Evolutionary conservation across 2,329 filamentous ascomycete species (phyloP).

Genomic region (Xylaria sp.): DNA sequence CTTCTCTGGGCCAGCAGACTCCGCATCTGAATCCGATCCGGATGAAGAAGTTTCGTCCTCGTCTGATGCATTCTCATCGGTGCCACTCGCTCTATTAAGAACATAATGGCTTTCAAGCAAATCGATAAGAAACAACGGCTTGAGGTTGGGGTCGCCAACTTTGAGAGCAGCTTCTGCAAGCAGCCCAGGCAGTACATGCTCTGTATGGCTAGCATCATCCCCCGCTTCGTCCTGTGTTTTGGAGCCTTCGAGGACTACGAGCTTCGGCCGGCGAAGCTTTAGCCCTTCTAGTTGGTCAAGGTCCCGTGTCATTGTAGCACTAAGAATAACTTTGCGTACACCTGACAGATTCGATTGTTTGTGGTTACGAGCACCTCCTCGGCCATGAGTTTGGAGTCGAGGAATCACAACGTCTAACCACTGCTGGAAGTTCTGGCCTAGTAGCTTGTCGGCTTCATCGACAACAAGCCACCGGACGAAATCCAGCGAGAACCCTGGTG

Average conservation of each 20-base stretch:
- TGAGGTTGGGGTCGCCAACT: slow-evolving; percentile 71
- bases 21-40: slow-evolving; percentile 42
- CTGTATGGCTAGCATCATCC: slow-evolving; percentile 49
- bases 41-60: slow-evolving; percentile 45
- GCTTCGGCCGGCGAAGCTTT: slow-evolving; percentile 72
- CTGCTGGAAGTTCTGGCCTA: slow-evolving; percentile 91
- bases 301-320: slow-evolving; percentile 90
- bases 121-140: slow-evolving; percentile 84
- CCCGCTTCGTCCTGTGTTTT: slow-evolving; percentile 38
- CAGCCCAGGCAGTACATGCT: slow-evolving; percentile 63
- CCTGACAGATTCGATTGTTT: slow-evolving; percentile 57
- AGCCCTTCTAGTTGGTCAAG: slow-evolving; percentile 78
- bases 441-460: slow-evolving; percentile 90
- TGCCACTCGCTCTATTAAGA: slow-evolving; percentile 32
- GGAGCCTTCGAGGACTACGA: slow-evolving; percentile 74
- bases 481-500: slow-evolving; percentile 78
- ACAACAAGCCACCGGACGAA: slow-evolving; percentile 87
- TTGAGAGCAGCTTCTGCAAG: slow-evolving; percentile 71
- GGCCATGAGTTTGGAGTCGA: slow-evolving; percentile 55
- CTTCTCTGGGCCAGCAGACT: neutral
- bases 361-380: slow-evolving; percentile 59
- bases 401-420: slow-evolving; percentile 80
- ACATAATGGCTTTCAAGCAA: slow-evolving; percentile 67
- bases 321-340: slow-evolving; percentile 83
- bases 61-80: slow-evolving; percentile 9